These are phyloP conservation scores for Sporisorium exsertum DNA, from an alignment of 1,284 basidiomycete species.

Conservation along the genomic window DNA sequence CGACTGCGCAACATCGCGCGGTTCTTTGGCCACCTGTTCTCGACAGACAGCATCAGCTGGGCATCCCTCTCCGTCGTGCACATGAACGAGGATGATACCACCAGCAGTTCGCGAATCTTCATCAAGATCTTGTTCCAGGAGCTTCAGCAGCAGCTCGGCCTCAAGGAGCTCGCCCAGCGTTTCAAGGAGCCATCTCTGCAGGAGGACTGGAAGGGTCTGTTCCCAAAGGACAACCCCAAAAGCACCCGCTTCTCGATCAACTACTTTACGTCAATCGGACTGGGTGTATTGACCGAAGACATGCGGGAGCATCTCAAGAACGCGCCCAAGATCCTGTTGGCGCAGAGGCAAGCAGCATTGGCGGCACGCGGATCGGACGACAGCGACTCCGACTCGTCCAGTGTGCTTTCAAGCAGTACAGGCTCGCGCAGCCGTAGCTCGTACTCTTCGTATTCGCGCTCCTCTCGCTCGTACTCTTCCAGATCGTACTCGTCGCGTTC, in stretches of 20 bases:
- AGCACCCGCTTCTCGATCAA: slow-evolving; percentile 98
- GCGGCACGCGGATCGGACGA: slow-evolving; percentile 47
- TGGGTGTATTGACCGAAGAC: slow-evolving; percentile 90
- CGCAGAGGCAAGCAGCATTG: slow-evolving; percentile 78
- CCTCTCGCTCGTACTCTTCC: slow-evolving; percentile 35
- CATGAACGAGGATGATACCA: slow-evolving; percentile 98
- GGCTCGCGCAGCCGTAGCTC: slow-evolving; percentile 39
- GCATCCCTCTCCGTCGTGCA: slow-evolving; percentile 83
- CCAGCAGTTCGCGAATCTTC: slow-evolving; percentile 94
- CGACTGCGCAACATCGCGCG: slow-evolving; percentile 95
- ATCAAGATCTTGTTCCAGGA: slow-evolving; percentile 96
- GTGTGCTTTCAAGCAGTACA: slow-evolving; percentile 35
- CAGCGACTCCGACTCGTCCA: slow-evolving; percentile 44
- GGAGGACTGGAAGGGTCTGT: slow-evolving; percentile 82
- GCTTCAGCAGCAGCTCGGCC: slow-evolving; percentile 90
- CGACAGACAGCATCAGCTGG: slow-evolving; percentile 89
- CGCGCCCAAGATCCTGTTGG: slow-evolving; percentile 88
- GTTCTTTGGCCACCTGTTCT: slow-evolving; percentile 87
- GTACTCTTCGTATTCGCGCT: slow-evolving; percentile 37
- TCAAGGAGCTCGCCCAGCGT: slow-evolving; percentile 82
- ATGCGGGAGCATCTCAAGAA: slow-evolving; percentile 98
- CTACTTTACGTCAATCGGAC: slow-evolving; percentile 87
- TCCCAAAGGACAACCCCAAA: slow-evolving; percentile 95
- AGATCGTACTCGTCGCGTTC: slow-evolving; percentile 39
- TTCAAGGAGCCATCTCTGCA: slow-evolving; percentile 77